phyloP scores from a whole-genome alignment of 495 filamentous ascomycete genomes.

The Monascus purpureus region DNA sequence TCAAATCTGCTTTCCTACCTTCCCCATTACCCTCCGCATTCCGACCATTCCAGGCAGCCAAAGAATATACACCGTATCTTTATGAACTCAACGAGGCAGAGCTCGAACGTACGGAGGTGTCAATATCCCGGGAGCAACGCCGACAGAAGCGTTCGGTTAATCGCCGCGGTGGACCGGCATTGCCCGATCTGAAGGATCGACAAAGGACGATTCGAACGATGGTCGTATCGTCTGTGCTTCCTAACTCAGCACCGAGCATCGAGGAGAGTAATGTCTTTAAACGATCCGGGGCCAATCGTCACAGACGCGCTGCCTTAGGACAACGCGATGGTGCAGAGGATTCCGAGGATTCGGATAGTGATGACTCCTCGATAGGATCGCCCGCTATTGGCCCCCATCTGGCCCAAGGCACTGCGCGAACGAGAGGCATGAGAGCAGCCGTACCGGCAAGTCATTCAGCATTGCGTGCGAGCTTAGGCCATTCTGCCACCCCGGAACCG shows the following conservation, averaged over 20 bases:
- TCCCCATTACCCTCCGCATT: slow-evolving; percentile 74
- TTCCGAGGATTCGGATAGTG: slow-evolving; percentile 77
- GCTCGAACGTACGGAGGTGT: slow-evolving; percentile 79
- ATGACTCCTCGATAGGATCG: slow-evolving; percentile 75
- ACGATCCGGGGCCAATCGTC: slow-evolving; percentile 43
- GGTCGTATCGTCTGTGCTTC: slow-evolving; percentile 80
- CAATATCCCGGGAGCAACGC: slow-evolving; percentile 82
- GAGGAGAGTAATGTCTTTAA: slow-evolving; percentile 85
- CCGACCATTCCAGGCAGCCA: slow-evolving; percentile 76
- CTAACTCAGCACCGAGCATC: slow-evolving; percentile 63
- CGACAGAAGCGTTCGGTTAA: slow-evolving; percentile 92
- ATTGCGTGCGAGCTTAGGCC: slow-evolving; percentile 58
- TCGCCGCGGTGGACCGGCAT: slow-evolving; percentile 78
- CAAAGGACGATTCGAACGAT: slow-evolving; percentile 82
- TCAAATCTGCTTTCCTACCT: slow-evolving; percentile 70
- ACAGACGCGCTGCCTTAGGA: slow-evolving; percentile 27
- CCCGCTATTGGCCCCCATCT: slow-evolving; percentile 58
- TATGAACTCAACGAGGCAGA: slow-evolving; percentile 90
- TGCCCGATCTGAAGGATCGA: slow-evolving; percentile 91
- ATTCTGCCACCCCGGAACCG: slow-evolving; percentile 81
- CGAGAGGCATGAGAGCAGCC: slow-evolving; percentile 74
- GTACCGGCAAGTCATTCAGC: slow-evolving; percentile 68
- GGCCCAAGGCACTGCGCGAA: slow-evolving; percentile 65
- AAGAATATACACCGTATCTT: slow-evolving; percentile 83
- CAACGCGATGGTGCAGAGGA: slow-evolving; percentile 56